phyloP scores from a whole-genome alignment of 2,329 filamentous ascomycete genomes.

The Alternaria infectoria region DNA sequence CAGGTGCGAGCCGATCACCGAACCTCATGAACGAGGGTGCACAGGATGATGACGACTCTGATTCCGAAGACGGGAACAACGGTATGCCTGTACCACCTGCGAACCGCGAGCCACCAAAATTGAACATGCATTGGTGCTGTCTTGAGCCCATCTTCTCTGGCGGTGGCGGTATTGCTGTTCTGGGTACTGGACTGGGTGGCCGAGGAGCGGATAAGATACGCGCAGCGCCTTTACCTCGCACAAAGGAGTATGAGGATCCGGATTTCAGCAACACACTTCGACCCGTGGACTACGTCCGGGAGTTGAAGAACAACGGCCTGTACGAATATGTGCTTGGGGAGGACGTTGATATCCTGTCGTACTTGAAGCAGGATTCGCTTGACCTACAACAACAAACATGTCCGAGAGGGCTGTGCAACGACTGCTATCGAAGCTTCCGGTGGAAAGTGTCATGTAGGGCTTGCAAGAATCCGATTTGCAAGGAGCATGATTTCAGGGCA shows the following conservation, averaged over 20 bases:
- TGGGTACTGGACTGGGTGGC: slow-evolving; percentile 55
- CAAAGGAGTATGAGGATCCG: slow-evolving; percentile 62
- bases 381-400: slow-evolving; percentile 54
- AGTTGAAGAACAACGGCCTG: slow-evolving; percentile 50
- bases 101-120: slow-evolving; percentile 52
- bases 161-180: slow-evolving; percentile 64
- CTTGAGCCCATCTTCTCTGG: slow-evolving; percentile 66
- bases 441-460: slow-evolving; percentile 66
- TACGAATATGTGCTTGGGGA: slow-evolving; percentile 52
- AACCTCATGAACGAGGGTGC: slow-evolving; percentile 64
- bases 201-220: slow-evolving; percentile 63
- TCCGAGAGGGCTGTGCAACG: slow-evolving; percentile 63
- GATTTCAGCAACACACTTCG: slow-evolving; percentile 59
- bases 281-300: slow-evolving; percentile 52
- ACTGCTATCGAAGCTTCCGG: slow-evolving; percentile 63
- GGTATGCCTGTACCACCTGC: slow-evolving; percentile 44
- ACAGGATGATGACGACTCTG: slow-evolving; percentile 46
- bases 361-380: slow-evolving; percentile 51
- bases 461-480: slow-evolving; percentile 64
- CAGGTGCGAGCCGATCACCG: slow-evolving; percentile 60
- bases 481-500: slow-evolving; percentile 65
- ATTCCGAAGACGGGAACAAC: slow-evolving; percentile 47
- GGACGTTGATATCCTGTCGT: slow-evolving; percentile 48
- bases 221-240: slow-evolving; percentile 62
- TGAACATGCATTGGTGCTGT: slow-evolving; percentile 67